Percentiles rank a stretch among this genome's conserved stretches.
phyloP scores from a whole-genome alignment of 1,284 basidiomycete species.

The Melampsora americana region DNA sequence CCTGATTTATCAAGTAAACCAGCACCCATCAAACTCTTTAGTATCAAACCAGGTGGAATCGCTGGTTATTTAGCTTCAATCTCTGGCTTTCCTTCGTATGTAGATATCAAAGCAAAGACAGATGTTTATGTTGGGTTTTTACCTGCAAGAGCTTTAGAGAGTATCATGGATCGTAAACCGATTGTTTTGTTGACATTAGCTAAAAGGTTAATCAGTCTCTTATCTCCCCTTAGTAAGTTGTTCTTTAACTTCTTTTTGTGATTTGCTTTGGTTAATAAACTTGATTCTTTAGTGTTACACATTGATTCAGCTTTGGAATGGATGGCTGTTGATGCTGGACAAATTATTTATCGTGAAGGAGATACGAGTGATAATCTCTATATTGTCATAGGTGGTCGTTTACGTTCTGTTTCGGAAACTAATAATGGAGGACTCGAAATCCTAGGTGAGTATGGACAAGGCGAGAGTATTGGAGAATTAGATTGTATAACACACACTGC shows the following conservation, averaged over 20 bases:
- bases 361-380: constrained; percentile 92
- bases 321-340: constrained; percentile 93
- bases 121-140: constrained; percentile 95
- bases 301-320: constrained; percentile 97
- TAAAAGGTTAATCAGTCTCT: constrained; percentile 85
- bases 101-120: constrained; percentile 93
- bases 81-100: constrained; percentile 86
- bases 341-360: constrained; percentile 84
- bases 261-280: no score
- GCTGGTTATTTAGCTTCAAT: constrained; percentile 96
- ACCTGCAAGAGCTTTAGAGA: constrained; percentile 79
- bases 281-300: constrained; percentile 68
- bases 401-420: constrained; percentile 70
- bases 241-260: constrained; percentile 45
- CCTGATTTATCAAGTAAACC: not conserved
- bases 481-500: constrained; percentile 93
- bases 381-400: constrained; percentile 94
- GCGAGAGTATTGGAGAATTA: constrained; percentile 68
- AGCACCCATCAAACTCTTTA: constrained; percentile 64
- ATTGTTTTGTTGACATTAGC: constrained; percentile 95
- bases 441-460: constrained; percentile 90
- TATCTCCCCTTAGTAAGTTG: constrained; percentile 76
- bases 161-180: constrained; percentile 84
- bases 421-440: constrained; percentile 71
- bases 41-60: constrained; percentile 94